Evolutionary conservation across 805 yeast species (phyloP).

Genomic region (Monosporozyma servazzii): DNA sequence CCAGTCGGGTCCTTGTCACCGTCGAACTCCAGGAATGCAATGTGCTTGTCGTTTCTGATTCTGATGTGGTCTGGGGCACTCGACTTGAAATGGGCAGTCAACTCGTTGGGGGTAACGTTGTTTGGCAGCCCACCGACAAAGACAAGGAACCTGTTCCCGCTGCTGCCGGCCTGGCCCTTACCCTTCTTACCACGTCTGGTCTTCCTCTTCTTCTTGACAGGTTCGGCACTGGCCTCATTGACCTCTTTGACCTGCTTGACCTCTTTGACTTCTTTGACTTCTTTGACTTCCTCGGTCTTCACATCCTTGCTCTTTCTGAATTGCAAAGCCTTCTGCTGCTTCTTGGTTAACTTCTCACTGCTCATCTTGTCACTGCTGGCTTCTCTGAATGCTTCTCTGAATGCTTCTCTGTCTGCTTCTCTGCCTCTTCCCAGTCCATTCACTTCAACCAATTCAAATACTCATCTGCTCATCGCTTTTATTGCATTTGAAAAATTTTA

Average conservation of each 20-base stretch:
- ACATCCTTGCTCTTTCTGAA: constrained; percentile 28
- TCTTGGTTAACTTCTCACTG: constrained; percentile 29
- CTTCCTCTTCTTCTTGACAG: constrained; percentile 41
- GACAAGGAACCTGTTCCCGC: constrained; percentile 62
- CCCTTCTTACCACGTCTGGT: constrained; percentile 66
- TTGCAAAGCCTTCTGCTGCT: constrained; percentile 30
- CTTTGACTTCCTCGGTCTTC: constrained; percentile 18
- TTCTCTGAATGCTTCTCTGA: too few species aligned
- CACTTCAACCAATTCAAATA: too few species aligned
- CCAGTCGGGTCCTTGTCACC: constrained; percentile 36
- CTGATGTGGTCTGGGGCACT: constrained; percentile 69
- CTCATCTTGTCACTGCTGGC: not conserved
- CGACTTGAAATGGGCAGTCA: constrained; percentile 63
- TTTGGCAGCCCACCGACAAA: constrained; percentile 90
- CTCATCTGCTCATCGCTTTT: too few species aligned
- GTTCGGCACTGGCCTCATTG: constrained; percentile 14
- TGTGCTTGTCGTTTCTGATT: constrained; percentile 76
- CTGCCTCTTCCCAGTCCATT: too few species aligned
- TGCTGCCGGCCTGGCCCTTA: constrained; percentile 40
- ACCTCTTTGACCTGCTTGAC: constrained; percentile 3
- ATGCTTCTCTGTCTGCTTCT: not conserved
- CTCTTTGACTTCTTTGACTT: constrained; percentile 22
- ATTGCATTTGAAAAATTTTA: too few species aligned
- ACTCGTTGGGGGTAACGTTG: constrained; percentile 50
- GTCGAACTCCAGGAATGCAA: constrained; percentile 82